Conservation (phyloP, 495 filamentous ascomycete species). For the Lichina pygmaea region DNA sequence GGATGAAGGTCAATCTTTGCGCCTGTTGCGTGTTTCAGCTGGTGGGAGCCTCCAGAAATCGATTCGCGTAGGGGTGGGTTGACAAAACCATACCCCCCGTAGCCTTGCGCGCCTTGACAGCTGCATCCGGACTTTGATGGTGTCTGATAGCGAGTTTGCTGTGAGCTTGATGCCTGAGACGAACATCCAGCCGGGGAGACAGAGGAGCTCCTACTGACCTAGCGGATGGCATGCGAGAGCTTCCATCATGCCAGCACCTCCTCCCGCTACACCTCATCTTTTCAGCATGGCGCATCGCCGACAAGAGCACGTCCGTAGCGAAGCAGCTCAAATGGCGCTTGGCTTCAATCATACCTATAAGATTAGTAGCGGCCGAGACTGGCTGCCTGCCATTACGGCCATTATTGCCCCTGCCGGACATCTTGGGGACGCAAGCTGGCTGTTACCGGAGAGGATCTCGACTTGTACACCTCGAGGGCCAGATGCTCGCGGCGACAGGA, state of each 20-base stretch:
- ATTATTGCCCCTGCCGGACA: conserved; percentile 35
- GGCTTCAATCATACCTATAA: conserved; percentile 44
- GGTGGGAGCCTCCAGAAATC: background rate
- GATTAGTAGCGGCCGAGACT: conserved; percentile 65
- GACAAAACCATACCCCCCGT: conserved; percentile 34
- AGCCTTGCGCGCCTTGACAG: conserved; percentile 62
- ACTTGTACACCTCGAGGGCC: too few relatives aligned
- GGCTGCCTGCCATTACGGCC: conserved; percentile 49
- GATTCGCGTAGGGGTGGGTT: background rate
- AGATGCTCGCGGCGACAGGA: too few relatives aligned
- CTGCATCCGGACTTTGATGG: conserved; percentile 99
- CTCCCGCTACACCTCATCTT: conserved; percentile 40
- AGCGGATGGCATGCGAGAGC: conserved; percentile 90
- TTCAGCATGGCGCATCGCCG: background rate
- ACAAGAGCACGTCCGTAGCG: background rate
- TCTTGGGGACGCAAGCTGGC: conserved; percentile 8
- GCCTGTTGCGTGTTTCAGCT: conserved; percentile 13
- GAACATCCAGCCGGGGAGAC: background rate
- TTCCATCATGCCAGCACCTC: conserved; percentile 98
- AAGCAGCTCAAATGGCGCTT: conserved; percentile 5
- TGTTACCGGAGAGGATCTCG: too few relatives aligned
- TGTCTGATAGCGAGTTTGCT: conserved; percentile 25
- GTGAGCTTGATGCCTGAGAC: background rate
- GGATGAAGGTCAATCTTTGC: conserved; percentile 65
- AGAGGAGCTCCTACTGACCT: conserved; percentile 19